phyloP scores from a whole-genome alignment of 163 green algal genomes.

The Smithsoniella earleae region DNA sequence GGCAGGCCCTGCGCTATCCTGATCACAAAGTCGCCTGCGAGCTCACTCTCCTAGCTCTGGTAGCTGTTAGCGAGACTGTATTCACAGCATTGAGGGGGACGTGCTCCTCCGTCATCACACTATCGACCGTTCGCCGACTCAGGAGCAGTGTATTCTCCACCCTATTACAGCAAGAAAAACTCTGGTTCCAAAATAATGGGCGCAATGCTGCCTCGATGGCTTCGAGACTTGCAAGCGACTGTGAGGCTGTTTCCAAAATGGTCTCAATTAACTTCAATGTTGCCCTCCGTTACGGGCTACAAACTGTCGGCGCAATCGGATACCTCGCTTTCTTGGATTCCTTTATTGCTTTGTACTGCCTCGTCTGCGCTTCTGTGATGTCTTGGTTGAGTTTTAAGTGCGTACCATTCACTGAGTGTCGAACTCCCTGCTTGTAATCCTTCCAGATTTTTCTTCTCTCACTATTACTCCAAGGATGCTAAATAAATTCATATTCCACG shows the following conservation, averaged over 20 bases:
- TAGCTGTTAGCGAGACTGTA: constrained; percentile 2
- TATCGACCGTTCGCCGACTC: not conserved
- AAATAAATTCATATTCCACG: too few relatives aligned
- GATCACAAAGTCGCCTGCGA: not conserved
- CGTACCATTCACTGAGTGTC: too few relatives aligned
- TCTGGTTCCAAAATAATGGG: constrained; percentile 10
- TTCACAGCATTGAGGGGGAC: not conserved
- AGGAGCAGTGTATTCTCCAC: not conserved
- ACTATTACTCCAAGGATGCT: too few relatives aligned
- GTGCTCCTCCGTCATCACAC: constrained; percentile 3
- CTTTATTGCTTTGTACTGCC: not conserved
- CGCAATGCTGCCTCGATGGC: not conserved
- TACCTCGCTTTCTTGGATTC: constrained; percentile 3
- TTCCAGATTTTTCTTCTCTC: too few relatives aligned
- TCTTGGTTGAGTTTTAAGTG: constrained; percentile 4
- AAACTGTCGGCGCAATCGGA: constrained; percentile 51
- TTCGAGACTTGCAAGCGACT: constrained; percentile 57
- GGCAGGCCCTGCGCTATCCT: not conserved
- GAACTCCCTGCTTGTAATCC: too few relatives aligned
- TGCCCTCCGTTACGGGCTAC: constrained; percentile 64
- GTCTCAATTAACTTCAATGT: constrained; percentile 80
- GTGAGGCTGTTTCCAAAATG: constrained; percentile 51
- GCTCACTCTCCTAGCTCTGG: not conserved
- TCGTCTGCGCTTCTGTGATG: not conserved
- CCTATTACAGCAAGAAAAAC: not conserved